Base-by-base conservation (phyloP, 1,284 basidiomycete species). In the Ustilago shanxiensis region DNA sequence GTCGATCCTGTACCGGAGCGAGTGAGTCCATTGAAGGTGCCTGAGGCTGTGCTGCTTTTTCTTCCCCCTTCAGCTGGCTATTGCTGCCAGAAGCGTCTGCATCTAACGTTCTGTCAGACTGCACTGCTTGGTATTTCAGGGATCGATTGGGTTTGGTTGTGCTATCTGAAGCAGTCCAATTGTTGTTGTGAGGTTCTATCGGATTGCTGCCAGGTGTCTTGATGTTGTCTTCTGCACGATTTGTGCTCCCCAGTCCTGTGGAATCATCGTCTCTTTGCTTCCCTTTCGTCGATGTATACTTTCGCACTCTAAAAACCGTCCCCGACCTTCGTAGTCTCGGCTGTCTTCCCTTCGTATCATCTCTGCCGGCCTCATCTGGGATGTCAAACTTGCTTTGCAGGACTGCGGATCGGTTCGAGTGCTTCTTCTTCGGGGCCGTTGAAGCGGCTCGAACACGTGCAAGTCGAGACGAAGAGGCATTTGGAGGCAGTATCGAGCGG, bases 1-100 rank as follows among this genome's bases (percentile, higher is more conserved):
- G 53, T 1, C 41, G 57, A 18, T 72, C 56, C 24, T 72, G 63
- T 9, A 37, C 64, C 9, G 55, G 41, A 5, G 51, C 31, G 2
- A 72, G 56, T 37, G 49, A 35, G 11, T 66, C 57, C 22, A 31
- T 37, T 29, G 24, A 29, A 9, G 24, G 20, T 20, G 41, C 8
- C 20, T 44, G 7, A 8, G 41, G 8, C 41, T 44, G 8, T 20
- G 41, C 20, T 44, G 5, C 41, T 20, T 7, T n/a, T 44, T 7
- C 16, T 20, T 44, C 20, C n/a, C 41, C 6, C 20, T 44, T 44
- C 6, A 1, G 37, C 37, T 16, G 37, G 1, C 7, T 7, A 44
- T 44, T 4, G 41, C 41, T 50, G 26, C 29, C 14, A 16, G n/a
- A 18, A 50, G 49, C 11, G 11, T 4, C 26, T 31, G 26, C 26